phyloP scores from a whole-genome alignment of 768 basidiomycete genomes.

The Russula compacta region DNA sequence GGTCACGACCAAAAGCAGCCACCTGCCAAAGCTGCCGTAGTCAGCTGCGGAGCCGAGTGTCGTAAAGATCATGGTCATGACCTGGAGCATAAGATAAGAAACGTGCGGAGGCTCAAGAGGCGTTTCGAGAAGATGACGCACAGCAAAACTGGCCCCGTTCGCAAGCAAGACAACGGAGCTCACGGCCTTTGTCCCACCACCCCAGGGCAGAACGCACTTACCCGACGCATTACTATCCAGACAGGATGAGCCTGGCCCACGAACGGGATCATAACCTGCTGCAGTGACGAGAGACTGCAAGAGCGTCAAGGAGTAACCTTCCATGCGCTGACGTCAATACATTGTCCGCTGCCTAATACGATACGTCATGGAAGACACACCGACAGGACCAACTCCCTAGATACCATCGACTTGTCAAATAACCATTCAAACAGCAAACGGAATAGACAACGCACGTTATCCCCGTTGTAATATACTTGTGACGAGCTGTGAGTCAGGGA shows the following conservation, averaged over 20 bases:
- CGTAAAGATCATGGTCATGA: constrained; percentile 77
- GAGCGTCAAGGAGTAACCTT: constrained; percentile 55
- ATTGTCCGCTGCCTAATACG: too few species aligned
- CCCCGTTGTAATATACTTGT: constrained; percentile 73
- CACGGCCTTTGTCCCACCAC: constrained; percentile 59
- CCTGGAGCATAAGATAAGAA: constrained; percentile 26
- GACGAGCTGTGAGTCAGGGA: not conserved
- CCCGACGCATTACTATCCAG: constrained; percentile 47
- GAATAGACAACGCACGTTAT: constrained; percentile 44
- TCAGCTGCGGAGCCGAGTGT: constrained; percentile 64
- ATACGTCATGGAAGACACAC: constrained; percentile 18
- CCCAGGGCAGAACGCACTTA: constrained; percentile 74
- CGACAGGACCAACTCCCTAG: constrained; percentile 60
- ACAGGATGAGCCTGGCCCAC: constrained; percentile 66
- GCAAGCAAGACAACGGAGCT: constrained; percentile 70
- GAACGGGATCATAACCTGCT: constrained; percentile 66
- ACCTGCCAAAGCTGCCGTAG: constrained; percentile 68
- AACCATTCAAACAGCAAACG: not conserved
- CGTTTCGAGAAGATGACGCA: constrained; percentile 26
- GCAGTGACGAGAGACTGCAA: constrained; percentile 65
- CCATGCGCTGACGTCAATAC: not conserved
- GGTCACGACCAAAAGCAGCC: constrained; percentile 65
- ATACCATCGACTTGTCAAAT: not conserved
- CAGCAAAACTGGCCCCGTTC: constrained; percentile 68
- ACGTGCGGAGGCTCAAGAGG: too few species aligned